Base-by-base conservation (phyloP, 768 basidiomycete species). In the Podaxis mareebaensis region DNA sequence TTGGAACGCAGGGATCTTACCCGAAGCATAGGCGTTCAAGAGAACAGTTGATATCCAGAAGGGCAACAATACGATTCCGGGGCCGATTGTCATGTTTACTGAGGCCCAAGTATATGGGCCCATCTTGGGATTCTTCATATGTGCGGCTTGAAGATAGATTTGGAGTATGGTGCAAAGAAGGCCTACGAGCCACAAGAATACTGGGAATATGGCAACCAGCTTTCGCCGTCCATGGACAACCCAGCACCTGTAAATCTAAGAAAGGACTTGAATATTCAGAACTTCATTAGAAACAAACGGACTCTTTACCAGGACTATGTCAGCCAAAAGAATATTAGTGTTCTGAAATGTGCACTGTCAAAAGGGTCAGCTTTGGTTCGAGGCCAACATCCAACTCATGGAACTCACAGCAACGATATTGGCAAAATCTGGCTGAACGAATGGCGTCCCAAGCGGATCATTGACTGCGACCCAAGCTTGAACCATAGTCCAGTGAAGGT, bases 391-490 rank as follows among this genome's bases (percentile, higher is more conserved):
- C 4, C 24, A 2, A 26, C 2, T 3, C 4, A 2, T 13, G 17
- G 12, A 46, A 28, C 56, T 44, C 24, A 57, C 56, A 3, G 40
- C 38, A 44, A 57, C 40, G 11, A 58, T 58, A 58, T 11, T n/a
- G 4, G 39, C 40, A 3, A 7, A 44, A 13, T 56, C 28, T 11
- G 40, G 40, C 3, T 13, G 40, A 17, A 42, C 12, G 6, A 42
- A 42, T 17, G 92, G 30, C 2, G 8, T 33, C 30, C 30, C 30
- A 33, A 33, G 30, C 8, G 30, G 30, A 10, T 33, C 30, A 33
- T 33, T 33, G 30, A 33, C 8, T 33, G 30, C 30, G 30, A 33
- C 30, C 30, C 30, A 33, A 10, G 30, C 30, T 33, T 33, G 30
- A 33, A 33, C 30, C 30, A 33, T 33, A 33, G 30, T 33, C 30